Conservation (phyloP, 1,284 basidiomycete species). For the Trichosporon faecale region DNA sequence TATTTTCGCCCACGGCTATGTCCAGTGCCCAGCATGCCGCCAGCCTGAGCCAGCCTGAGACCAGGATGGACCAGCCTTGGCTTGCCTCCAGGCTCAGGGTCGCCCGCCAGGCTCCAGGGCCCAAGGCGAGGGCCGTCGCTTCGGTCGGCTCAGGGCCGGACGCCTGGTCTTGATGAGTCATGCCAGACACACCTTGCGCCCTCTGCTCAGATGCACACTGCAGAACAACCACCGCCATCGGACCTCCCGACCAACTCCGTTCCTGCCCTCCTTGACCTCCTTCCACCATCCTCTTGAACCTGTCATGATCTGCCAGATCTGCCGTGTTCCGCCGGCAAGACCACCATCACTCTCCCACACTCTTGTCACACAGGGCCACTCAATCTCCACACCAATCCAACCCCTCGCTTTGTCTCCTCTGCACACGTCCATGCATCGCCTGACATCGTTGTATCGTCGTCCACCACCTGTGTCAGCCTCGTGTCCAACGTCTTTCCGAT, state of each 20-base stretch:
- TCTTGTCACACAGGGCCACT: neutral
- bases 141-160: neutral
- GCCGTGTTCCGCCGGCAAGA: neutral
- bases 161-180: neutral
- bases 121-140: neutral
- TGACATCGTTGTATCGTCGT: neutral
- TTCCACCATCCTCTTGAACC: no score
- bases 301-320: no score
- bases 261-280: no score
- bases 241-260: neutral
- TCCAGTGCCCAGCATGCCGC: neutral
- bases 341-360: neutral
- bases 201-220: neutral
- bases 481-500: no score
- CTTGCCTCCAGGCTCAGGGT: no score
- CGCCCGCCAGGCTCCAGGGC: neutral
- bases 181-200: neutral
- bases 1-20: neutral
- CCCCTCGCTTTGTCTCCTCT: neutral
- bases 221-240: neutral
- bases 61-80: neutral
- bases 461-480: neutral
- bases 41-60: no score
- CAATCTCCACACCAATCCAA: neutral
- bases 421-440: neutral